Evolutionary conservation across 2,329 filamentous ascomycete genomes (phyloP), one percentile per base, ranked within the genome.

Genomic region (Fusarium sp.): DNA sequence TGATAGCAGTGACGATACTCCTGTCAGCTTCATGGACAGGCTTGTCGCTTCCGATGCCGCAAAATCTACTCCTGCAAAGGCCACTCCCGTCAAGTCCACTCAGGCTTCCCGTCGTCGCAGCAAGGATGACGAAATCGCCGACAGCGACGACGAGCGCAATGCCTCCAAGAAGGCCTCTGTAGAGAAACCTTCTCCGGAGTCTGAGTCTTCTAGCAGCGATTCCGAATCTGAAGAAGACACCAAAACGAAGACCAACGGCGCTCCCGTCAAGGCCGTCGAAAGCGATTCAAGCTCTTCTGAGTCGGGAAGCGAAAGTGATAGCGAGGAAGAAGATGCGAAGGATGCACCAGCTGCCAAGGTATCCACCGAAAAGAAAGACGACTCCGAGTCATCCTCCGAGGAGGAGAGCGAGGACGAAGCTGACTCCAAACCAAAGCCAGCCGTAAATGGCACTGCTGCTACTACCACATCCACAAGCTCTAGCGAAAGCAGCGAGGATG

Each of bases 111-210:
- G 61, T 38, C 77, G 75, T 57, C 77, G 74, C 62, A 75, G 69
- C 75, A 78, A 79, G 68, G 65, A 77, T 45, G 79, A 81, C 24
- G 81, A 83, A 66, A 82, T 83, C 63, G 80, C 81, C 73, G 81
- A 83, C 60, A 83, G 81, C 72, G 81, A 83, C 71, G 79, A 71
- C 72, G 81, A 82, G 64, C 79, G 78, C 58, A 76, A 76, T 49
- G 68, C 77, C 40, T 66, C 76, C 20, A 67, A 74, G 32, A 77
- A 65, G 32, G 32, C 63, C n/a, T 15, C 64, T 20, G 9, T 38
- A 10, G 73, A 72, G 54, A 73, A 73, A 22, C 20, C 64, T 52
- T 32, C 54, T 20, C 54, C 54, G 29, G 63, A 74, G 45, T 25
- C 64, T 14, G 62, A 72, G 22, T 63, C 71, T 29, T 42, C 10